Conservation (phyloP, 1,139 yeast species). For the Geotrichum reessii region DNA sequence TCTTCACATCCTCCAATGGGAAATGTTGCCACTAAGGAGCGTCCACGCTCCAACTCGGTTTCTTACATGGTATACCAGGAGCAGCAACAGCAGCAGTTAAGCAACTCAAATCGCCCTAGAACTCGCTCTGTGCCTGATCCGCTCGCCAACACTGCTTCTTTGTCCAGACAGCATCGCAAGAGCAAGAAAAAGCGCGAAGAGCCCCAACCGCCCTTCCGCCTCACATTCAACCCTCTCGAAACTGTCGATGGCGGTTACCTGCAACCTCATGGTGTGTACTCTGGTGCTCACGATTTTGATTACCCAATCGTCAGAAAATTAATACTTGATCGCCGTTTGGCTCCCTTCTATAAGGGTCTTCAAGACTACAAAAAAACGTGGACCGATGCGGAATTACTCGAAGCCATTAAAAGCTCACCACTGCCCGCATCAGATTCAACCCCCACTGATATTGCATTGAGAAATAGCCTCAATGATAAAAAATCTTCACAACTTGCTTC, state of each 20-base stretch:
- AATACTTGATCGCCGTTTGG: slow-evolving; percentile 60
- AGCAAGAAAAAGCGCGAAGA: slow-evolving; percentile 11
- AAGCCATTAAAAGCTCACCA: slow-evolving; percentile 41
- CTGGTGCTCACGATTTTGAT: slow-evolving; percentile 67
- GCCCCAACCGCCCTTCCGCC: slow-evolving; percentile 4
- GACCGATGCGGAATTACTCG: slow-evolving; percentile 63
- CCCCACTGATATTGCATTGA: background rate
- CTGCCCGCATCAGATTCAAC: slow-evolving; percentile 19
- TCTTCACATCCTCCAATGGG: slow-evolving; percentile 10
- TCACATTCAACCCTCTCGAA: slow-evolving; percentile 37
- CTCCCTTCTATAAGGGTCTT: slow-evolving; percentile 88
- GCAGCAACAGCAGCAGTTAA: background rate
- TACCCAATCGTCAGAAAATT: slow-evolving; percentile 63
- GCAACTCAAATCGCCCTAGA: background rate
- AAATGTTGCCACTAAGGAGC: slow-evolving; percentile 16
- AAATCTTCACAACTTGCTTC: background rate
- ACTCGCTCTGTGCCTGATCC: slow-evolving; percentile 4
- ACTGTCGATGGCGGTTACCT: slow-evolving; percentile 45
- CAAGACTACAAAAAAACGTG: slow-evolving; percentile 70
- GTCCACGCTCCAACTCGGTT: slow-evolving; percentile 16
- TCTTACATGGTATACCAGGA: slow-evolving; percentile 9
- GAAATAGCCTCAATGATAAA: background rate
- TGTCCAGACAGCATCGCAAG: slow-evolving; percentile 3
- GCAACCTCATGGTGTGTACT: slow-evolving; percentile 87
- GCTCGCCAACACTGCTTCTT: slow-evolving; percentile 2